Evolutionary conservation across 441 rosid genomes (phyloP).

Genomic region (Aleurites moluccanus): DNA sequence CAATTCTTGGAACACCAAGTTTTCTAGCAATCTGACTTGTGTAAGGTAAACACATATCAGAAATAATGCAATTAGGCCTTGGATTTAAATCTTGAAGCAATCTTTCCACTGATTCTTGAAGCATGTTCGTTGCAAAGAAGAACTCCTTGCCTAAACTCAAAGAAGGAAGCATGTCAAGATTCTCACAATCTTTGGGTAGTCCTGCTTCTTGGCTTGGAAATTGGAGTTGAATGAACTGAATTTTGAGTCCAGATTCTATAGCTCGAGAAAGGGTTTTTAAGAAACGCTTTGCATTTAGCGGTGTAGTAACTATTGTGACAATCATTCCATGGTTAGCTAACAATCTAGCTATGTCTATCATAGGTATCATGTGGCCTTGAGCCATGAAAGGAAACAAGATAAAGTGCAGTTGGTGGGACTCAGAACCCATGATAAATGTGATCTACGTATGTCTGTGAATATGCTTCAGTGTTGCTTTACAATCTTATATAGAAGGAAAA

Average conservation of each 20-base stretch:
- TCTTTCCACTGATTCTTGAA: slow-evolving; percentile 23
- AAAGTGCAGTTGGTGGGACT: slow-evolving; percentile 24
- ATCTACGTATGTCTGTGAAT: too few species aligned
- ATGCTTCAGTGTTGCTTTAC: too few species aligned
- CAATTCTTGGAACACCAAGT: slow-evolving; percentile 38
- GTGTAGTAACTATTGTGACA: slow-evolving; percentile 36
- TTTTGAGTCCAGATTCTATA: slow-evolving; percentile 24
- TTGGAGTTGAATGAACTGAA: slow-evolving; percentile 20
- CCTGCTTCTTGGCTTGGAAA: slow-evolving; percentile 35
- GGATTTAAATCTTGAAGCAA: slow-evolving; percentile 29
- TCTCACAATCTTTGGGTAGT: slow-evolving; percentile 42
- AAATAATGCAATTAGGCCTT: slow-evolving; percentile 36
- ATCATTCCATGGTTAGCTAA: slow-evolving; percentile 29
- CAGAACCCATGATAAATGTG: slow-evolving; percentile 12
- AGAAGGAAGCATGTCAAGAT: slow-evolving; percentile 34
- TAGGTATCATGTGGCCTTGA: slow-evolving; percentile 41
- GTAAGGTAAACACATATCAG: slow-evolving; percentile 29
- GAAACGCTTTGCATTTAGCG: slow-evolving; percentile 33
- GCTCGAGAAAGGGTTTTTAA: slow-evolving; percentile 20
- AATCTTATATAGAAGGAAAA: too few species aligned
- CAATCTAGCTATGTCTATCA: slow-evolving; percentile 36
- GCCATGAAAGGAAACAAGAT: slow-evolving; percentile 42
- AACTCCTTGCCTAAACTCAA: slow-evolving; percentile 4
- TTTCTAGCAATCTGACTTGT: slow-evolving; percentile 31
- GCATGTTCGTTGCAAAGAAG: slow-evolving; percentile 22